Evolutionary conservation across 2,329 filamentous ascomycete species (phyloP), one percentile per base, ranked within the genome.

Genomic region (Arthroderma uncinatum): DNA sequence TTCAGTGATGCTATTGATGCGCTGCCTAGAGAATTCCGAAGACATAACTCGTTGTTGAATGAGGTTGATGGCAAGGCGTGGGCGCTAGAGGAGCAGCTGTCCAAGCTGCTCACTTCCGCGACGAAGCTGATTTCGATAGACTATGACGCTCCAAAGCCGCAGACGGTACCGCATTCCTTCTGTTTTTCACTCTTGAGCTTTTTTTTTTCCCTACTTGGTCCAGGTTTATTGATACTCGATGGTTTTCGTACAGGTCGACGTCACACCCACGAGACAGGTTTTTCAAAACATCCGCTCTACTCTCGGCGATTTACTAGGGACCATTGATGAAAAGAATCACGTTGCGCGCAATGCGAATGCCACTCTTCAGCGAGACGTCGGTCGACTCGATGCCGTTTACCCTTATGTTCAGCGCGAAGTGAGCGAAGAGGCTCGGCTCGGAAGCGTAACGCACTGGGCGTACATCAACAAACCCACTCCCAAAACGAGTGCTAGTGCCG

Each of bases 41-140:
- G 90, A 68, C 92, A 98, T 72, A 95, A 95, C 65, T 96, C 92
- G 34, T 81, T 97, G 57, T 79, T 98, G 64, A 96, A 96, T 71
- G 93, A 98, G 74, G 93, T 97, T 52, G 93, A 98, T 75, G 92
- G 92, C 61, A 98, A 98, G 75, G 87, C 95, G 62, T 93, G 91
- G 56, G 84, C 84, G 25, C 87, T 93, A 5, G 89, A 95, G 70
- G 86, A 93, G 65, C 81, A 85, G 66, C 79, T 98, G 58, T 84
- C 86, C 67, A 81, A 86, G 67, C 79, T 94, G 60, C 82, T 95
- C 64, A 79, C 70, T 59, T 67, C 64, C 8, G 66, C 71, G 56
- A 68, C 67, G 33, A 65, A 70, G 57, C 69, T 71, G 39, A 69
- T 61, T 55, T 59, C 57, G 14, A 16, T 23, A 33, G 55, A 56